A percentile compares a stretch with the other conserved stretches of the same genome.
phyloP scores from a whole-genome alignment of 768 basidiomycete species.

The Trametes elegans region DNA sequence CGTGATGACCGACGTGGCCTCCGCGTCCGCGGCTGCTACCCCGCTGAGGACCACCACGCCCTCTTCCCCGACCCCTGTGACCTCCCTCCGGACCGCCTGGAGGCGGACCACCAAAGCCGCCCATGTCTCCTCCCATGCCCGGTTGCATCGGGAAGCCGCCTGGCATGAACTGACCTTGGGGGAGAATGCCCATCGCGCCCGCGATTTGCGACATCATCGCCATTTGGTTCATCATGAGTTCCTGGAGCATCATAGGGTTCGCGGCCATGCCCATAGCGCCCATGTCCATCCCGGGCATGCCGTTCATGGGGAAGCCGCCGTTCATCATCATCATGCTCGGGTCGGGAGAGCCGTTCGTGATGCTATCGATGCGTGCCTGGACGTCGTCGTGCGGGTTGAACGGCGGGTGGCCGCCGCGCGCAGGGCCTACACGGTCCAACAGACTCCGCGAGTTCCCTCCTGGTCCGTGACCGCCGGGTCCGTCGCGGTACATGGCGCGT shows the following conservation, averaged over 20 bases:
- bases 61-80: constrained; percentile 26
- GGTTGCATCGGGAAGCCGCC: constrained; percentile 62
- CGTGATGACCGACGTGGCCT: constrained; percentile 23
- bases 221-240: constrained; percentile 92
- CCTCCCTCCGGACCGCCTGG: constrained; percentile 50
- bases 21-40: constrained; percentile 23
- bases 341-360: constrained; percentile 51
- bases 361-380: constrained; percentile 76
- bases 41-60: constrained; percentile 27
- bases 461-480: constrained; percentile 23
- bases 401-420: constrained; percentile 16
- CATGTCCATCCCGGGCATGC: constrained; percentile 59
- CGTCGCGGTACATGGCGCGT: constrained; percentile 64
- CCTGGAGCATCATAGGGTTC: constrained; percentile 76
- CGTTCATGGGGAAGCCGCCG: constrained; percentile 27
- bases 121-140: constrained; percentile 42
- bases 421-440: constrained; percentile 73
- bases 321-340: constrained; percentile 50
- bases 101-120: constrained; percentile 28
- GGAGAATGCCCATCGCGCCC: constrained; percentile 76
- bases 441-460: constrained; percentile 52
- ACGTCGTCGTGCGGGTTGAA: constrained; percentile 53
- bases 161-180: constrained; percentile 52
- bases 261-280: constrained; percentile 53
- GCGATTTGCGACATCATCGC: constrained; percentile 94